Evolutionary conservation across 306 rosid species (phyloP), one percentile per base, ranked within the genome.

Genomic region (Citrullus mucosospermus): DNA sequence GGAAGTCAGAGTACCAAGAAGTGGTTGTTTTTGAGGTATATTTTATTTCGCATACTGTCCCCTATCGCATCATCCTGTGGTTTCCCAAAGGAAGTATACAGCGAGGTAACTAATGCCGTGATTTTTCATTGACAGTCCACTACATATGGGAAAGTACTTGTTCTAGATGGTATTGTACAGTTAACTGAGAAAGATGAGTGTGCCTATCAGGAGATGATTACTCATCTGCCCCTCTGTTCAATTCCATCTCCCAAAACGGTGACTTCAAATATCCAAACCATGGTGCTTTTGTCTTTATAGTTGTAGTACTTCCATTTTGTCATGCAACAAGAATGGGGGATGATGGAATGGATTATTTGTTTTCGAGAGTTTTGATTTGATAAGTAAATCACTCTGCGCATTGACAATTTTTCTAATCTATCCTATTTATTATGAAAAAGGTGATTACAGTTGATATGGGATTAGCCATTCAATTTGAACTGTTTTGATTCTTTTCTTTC

Each of bases 241-340:
- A 44, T 73, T 58, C 82, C 89, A 46, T 88, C 86, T 78, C 80
- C 90, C 0, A 76, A 53, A 76, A 76, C 86, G 9, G 89, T 83
- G 2, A 73, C 83, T 57, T 81, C 86, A 18, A 16, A 34, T 36
- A 34, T 8, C 38, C 70, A 76, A n/a, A 68, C 1, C 62, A 81
- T 12, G 1, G 28, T 39, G 74, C 17, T 67, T 67, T 67, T 17
- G 7, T 11, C 20, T 66, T 18, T 36, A 32, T 15, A 67, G 53
- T 67, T 67, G 6, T 39, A 41, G 48, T 67, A 30, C 30, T 41
- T 67, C 8, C 8, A 8, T 66, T 36, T 39, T 38, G 51, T 66
- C 73, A 18, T 67, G 74, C 50, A 9, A 39, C n/a, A 36, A 67
- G 5, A 18, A 39, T 67, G 15, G 38, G 51, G 51, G 39, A 39